phyloP scores from a whole-genome alignment of 345 rosid genomes.

The Ceriops tagal region DNA sequence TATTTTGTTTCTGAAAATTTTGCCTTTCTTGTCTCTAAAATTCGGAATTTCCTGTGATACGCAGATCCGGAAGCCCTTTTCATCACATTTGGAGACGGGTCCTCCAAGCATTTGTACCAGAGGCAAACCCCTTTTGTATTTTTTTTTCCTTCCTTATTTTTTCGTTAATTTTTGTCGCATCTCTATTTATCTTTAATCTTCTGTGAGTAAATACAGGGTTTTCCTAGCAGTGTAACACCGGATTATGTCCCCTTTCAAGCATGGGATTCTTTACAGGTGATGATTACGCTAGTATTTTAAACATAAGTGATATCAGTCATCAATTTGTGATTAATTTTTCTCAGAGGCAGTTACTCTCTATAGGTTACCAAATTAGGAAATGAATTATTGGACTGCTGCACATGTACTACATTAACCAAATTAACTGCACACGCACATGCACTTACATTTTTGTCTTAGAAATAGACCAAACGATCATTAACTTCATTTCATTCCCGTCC shows the following conservation, averaged over 20 bases:
- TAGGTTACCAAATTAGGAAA: conserved; percentile 1
- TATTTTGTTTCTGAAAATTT: background rate
- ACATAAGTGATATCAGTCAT: too few relatives aligned
- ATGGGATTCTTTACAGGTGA: conserved; percentile 93
- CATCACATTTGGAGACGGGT: conserved; percentile 72
- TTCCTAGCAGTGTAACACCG: conserved; percentile 82
- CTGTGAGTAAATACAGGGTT: conserved; percentile 47
- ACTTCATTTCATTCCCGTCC: too few relatives aligned
- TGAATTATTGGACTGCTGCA: conserved; percentile 1
- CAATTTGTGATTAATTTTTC: too few relatives aligned
- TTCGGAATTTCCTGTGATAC: background rate
- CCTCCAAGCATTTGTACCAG: conserved; percentile 89
- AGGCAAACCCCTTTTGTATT: conserved; percentile 37
- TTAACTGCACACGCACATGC: background rate
- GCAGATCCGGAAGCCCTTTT: conserved; percentile 60
- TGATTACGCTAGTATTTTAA: background rate
- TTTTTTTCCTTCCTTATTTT: background rate
- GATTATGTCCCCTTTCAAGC: conserved; percentile 84
- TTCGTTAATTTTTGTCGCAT: background rate
- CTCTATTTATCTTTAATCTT: background rate
- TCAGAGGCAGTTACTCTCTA: background rate
- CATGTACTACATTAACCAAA: conserved; percentile 6
- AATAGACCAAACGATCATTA: too few relatives aligned
- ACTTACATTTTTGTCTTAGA: background rate
- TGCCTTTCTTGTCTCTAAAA: conserved; percentile 5